Evolutionary conservation across 495 filamentous ascomycete genomes (phyloP), one percentile per base, ranked within the genome.

Genomic region (Tuber magnatum): DNA sequence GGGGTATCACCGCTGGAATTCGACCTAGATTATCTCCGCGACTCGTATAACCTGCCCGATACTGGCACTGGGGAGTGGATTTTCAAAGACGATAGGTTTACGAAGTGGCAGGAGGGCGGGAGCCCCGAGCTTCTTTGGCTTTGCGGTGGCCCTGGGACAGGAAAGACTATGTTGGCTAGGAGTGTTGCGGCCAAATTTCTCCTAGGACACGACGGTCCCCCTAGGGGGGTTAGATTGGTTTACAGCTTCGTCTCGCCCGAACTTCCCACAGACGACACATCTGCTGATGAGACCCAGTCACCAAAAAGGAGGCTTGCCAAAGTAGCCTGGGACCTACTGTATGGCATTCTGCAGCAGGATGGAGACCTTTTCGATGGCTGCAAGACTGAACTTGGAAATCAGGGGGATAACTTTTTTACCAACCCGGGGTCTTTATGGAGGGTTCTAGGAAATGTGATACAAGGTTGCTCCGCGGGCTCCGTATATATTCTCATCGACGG

Each of bases 391-490:
- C 51, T 61, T 61, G 10, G 0, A 14, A 14, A 14, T 16, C 51
- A 61, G 4, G 10, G 51, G n/a, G n/a, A 28, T 4, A 61, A 16
- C 0, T 28, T 61, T 61, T 61, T 61, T 10, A 32, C n/a, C 12
- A 61, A 32, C n/a, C 51, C n/a, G n/a, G 0, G 0, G 0, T 61
- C 51, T 12, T 61, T 61, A 16, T 61, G 51, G 51, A 61, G 1
- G 9, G n/a, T 32, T 5, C 14, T 61, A 6, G 4, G n/a, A 32
- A 32, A 61, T 3, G 3, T 3, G n/a, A 32, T 32, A n/a, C 0
- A 32, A 10, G 14, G 1, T 28, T 61, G 10, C 28, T 3, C 0
- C 1, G 0, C 3, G 5, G 10, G 2, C 0, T n/a, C n/a, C 0
- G n/a, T 61, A 61, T 32, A 61, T 3, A 1, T 61, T 61, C n/a